Percentiles rank a stretch among this genome's conserved stretches.
phyloP scores from a whole-genome alignment of 176 grass and related monocot species.

The Themeda triandra region DNA sequence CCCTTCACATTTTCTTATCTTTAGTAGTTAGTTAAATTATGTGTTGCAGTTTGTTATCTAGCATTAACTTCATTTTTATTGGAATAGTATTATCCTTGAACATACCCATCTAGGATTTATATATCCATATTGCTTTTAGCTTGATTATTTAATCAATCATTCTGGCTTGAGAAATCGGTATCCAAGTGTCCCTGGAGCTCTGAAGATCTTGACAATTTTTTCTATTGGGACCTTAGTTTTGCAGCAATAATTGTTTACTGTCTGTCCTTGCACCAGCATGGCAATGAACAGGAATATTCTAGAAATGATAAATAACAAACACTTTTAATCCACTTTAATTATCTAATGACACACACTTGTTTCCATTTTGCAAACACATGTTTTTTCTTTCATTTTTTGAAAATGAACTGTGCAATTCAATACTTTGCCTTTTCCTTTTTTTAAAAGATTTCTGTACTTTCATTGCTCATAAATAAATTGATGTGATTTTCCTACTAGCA shows the following conservation, averaged over 20 bases:
- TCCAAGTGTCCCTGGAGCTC: constrained; percentile 2
- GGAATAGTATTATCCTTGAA: constrained; percentile 1
- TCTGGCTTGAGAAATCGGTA: neutral
- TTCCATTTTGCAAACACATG: constrained; percentile 1
- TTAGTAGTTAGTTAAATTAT: neutral
- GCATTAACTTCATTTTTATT: constrained; percentile 1
- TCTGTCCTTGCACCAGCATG: neutral
- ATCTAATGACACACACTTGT: neutral
- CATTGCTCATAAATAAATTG: constrained; percentile 2
- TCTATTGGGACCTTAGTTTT: neutral
- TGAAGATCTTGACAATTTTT: neutral
- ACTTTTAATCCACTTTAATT: neutral
- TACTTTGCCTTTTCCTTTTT: neutral
- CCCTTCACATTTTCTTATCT: neutral
- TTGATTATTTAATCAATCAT: constrained; percentile 1
- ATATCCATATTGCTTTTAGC: neutral
- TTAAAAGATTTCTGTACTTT: constrained; percentile 2
- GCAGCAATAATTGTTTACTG: constrained; percentile 1
- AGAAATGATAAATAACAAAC: neutral
- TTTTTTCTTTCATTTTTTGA: neutral
- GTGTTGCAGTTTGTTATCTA: neutral
- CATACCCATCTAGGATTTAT: neutral
- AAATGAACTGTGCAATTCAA: neutral
- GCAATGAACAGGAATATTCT: neutral
- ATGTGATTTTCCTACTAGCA: neutral